Base-by-base conservation (phyloP, 306 rosid genomes). In the Inga laurina region DNA sequence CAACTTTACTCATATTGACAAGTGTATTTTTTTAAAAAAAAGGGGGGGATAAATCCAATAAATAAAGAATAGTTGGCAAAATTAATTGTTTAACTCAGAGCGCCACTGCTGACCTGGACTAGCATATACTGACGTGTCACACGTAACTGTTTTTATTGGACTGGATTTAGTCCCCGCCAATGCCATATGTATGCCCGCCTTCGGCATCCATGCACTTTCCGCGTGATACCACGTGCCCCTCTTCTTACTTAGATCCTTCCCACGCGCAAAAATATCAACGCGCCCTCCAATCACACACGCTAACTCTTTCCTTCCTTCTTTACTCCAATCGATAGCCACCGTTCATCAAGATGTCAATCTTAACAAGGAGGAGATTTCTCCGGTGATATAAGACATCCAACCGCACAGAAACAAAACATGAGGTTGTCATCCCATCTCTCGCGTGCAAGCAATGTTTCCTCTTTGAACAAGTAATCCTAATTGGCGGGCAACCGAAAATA, bases 171-270 rank as follows among this genome's bases (percentile, higher is more conserved):
- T 16, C 61, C 4, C 18, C 78, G 82, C 90, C 10, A 22, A 57
- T 24, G 91, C 76, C 27, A 27, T 15, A 30, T 13, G 71, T 56
- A 88, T 48, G 85, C 37, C 87, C 24, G 67, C 88, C 24, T 76
- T 78, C 79, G 81, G 21, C 56, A n/a, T 48, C 76, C 93, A 81
- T 81, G 82, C 89, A 83, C 82, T 84, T 85, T 87, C 84, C 90
- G 73, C 85, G 61, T 81, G 90, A 66, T 0, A 0, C 5, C 92
- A 75, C 90, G 87, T 80, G 84, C 81, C 75, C 15, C 18, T n/a
- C 84, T 9, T 11, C 24, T 5, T 4, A 32, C 44, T 12, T 5
- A 32, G 16, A 2, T 4, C 2, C 34, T 18, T n/a, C 0, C 51
- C 51, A 5, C 52, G 1, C 72, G 24, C 81, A 27, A 81, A 45